Conservation (phyloP, 768 basidiomycete genomes). For the Lactarius hengduanensis region DNA sequence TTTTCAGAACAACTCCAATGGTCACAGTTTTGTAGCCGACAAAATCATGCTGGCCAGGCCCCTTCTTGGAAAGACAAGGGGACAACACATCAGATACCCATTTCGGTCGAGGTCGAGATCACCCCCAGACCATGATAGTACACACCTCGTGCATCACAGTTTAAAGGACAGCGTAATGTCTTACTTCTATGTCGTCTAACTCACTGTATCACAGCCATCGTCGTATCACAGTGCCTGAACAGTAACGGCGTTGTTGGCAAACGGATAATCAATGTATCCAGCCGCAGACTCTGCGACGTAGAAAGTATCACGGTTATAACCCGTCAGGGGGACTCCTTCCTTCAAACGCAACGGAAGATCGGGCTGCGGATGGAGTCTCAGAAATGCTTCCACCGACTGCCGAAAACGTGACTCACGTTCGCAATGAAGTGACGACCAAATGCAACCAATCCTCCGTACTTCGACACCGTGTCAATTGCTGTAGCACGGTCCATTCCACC, state of each 20-base stretch:
- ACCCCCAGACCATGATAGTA: no score
- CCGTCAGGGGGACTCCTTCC: constrained; percentile 3
- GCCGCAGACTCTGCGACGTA: constrained; percentile 7
- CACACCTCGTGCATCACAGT: no score
- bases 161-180: no score
- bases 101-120: no score
- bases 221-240: background rate
- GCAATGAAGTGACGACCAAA: constrained; percentile 22
- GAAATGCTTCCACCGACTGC: background rate
- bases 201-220: no score
- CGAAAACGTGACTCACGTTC: constrained; percentile 13
- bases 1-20: no score
- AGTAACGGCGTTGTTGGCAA: background rate
- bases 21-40: no score
- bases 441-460: constrained; percentile 16
- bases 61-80: no score
- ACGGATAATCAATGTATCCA: constrained; percentile 25
- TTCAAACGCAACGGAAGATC: constrained; percentile 26
- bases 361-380: constrained; percentile 3
- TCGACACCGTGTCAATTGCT: constrained; percentile 8
- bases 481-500: constrained; percentile 17
- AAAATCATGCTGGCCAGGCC: no score
- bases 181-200: background rate
- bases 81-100: no score
- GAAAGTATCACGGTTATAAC: constrained; percentile 16